Evolutionary conservation across 2,329 filamentous ascomycete species (phyloP).

Genomic region (Penicillium paneum): DNA sequence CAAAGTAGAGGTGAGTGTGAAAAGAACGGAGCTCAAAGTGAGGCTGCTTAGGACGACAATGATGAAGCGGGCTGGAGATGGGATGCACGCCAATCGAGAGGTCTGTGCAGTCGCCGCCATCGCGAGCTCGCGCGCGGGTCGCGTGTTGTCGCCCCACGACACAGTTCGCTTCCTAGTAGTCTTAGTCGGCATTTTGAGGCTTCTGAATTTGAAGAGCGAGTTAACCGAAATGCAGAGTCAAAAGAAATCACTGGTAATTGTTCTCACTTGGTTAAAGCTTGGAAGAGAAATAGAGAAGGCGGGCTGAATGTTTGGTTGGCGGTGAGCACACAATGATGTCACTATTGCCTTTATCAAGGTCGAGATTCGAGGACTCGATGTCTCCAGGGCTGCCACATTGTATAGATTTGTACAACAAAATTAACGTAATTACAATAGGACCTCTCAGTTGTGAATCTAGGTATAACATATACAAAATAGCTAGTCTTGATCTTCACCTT

Average conservation of each 20-base stretch:
- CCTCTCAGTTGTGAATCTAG: background rate
- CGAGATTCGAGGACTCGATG: background rate
- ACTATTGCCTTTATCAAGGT: slow-evolving; percentile 14
- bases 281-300: background rate
- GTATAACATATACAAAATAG: slow-evolving; percentile 9
- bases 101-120: slow-evolving; percentile 12
- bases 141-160: slow-evolving; percentile 6
- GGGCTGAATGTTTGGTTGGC: slow-evolving; percentile 8
- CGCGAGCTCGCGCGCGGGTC: slow-evolving; percentile 14
- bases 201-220: background rate
- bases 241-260: background rate
- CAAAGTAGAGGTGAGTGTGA: slow-evolving; percentile 59
- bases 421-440: slow-evolving; percentile 5
- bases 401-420: too few species aligned
- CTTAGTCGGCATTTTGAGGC: slow-evolving; percentile 12
- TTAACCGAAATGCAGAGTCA: background rate
- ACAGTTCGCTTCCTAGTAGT: slow-evolving; percentile 25
- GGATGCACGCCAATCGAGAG: slow-evolving; percentile 27
- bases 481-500: slow-evolving; percentile 35
- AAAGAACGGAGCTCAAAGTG: slow-evolving; percentile 61
- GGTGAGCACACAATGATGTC: slow-evolving; percentile 40
- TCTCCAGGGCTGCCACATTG: too few species aligned
- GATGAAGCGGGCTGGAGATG: slow-evolving; percentile 43
- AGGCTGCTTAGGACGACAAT: slow-evolving; percentile 54
- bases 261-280: background rate